Base-by-base conservation (phyloP, 225 moss, liverwort and hornwort species). In the Physcomitrellopsis africana region DNA sequence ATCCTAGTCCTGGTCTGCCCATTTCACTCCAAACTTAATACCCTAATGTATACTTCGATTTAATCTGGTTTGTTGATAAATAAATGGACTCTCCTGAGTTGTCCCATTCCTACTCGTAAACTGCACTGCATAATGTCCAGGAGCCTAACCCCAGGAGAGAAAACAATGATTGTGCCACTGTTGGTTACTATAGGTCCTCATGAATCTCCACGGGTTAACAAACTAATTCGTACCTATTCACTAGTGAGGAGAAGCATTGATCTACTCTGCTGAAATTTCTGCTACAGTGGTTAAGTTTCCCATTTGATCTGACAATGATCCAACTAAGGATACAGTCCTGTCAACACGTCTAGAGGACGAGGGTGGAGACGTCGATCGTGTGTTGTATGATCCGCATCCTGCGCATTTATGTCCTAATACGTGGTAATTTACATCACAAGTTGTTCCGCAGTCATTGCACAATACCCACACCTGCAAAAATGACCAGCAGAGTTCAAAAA, bases 361-460 rank as follows among this genome's bases (percentile, higher is more conserved):
- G 6, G 77, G 72, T 41, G 77, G 82, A 29, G 58, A 42, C 14
- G 78, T 81, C 8, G 78, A 73, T 12, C 87, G 80, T 11, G 99
- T 99, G 67, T 95, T 99, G 74, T 95, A 95, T 43, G 95, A 92
- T 11, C 80, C 82, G 72, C 99, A 99, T 42, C 69, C 66, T 32
- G 23, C 51, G 71, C 99, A 99, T 85, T 99, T 99, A 10, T 85
- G 94, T 56, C 90, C 99, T 68, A 99, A 72, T 23, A 99, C 77
- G 70, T 99, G 99, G 75, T 87, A 99, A 5, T 76, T 10, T 45
- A 88, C 93, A 67, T 91, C 76, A 69, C 85, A 84, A 12, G 85
- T 93, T 52, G 57, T 69, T 72, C 93, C 90, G 58, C 99, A 99
- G 74, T 99, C 84, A 45, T 84, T 84, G 65, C 84, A 84, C 41